These are phyloP conservation scores for Metschnikowia drakensbergensis DNA, from an alignment of 805 yeast genomes.

Conservation along the genomic window DNA sequence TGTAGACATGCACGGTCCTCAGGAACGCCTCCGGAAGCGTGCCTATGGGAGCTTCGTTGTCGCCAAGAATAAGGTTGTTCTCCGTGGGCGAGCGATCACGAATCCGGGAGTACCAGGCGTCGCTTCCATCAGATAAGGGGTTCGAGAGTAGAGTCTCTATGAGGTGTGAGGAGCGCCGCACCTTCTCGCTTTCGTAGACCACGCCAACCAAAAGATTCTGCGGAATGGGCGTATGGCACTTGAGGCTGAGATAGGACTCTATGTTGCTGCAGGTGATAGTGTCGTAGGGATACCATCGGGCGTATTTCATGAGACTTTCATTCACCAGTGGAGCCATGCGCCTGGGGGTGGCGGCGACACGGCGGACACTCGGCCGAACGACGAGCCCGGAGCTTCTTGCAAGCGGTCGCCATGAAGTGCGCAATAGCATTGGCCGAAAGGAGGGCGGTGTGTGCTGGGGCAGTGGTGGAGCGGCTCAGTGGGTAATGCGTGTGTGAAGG, in stretches of 20 bases:
- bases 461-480: not conserved
- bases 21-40: constrained; percentile 10
- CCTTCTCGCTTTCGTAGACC: constrained; percentile 26
- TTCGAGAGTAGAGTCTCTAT: constrained; percentile 37
- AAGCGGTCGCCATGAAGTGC: not conserved
- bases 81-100: constrained; percentile 18
- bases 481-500: too few relatives aligned
- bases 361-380: not conserved
- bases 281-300: constrained; percentile 22
- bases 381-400: too few relatives aligned
- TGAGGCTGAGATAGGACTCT: constrained; percentile 12
- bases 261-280: constrained; percentile 17
- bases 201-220: constrained; percentile 31
- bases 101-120: constrained; percentile 30
- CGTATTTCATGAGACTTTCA: constrained; percentile 16
- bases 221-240: constrained; percentile 5
- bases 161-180: constrained; percentile 24
- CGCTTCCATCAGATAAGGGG: constrained; percentile 33
- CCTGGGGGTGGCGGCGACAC: not conserved
- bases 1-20: constrained; percentile 9
- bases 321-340: constrained; percentile 5
- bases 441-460: not conserved
- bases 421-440: not conserved
- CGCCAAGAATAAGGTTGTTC: constrained; percentile 22
- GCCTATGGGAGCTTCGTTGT: not conserved